Base-by-base conservation (phyloP, 768 basidiomycete species). In the Hydnomerulius pinastri region DNA sequence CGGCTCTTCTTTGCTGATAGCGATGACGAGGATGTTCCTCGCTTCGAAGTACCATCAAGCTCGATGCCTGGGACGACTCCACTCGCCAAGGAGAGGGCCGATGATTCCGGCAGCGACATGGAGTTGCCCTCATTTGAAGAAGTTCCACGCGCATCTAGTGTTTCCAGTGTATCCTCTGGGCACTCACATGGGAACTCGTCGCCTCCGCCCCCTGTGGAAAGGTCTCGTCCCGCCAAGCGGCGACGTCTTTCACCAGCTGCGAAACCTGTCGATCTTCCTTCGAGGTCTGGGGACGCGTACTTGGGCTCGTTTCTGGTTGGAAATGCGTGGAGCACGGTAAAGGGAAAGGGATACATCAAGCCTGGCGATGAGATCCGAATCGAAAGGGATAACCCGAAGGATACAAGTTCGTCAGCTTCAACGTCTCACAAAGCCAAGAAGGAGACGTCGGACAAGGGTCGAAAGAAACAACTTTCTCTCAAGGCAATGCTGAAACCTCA, bases 301-400 rank as follows among this genome's bases (percentile, higher is more conserved):
- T 57, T 91, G 23, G 89, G 89, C 10, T 85, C 83, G 42, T 73
- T 90, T 43, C 53, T 90, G 9, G 77, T 90, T 20, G 76, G 78
- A 18, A 85, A 87, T 59, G 89, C 87, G 9, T 91, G 87, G 87
- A 88, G 86, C 55, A 90, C 84, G 33, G 85, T 79, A 12, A 85
- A 80, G 42, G 89, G 89, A 2, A 81, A 77, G 57, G 85, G 85
- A 4, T 89, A 90, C 52, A 73, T 88, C 30, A 82, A 82, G 52
- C 52, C 70, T 18, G 79, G 80, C n/a, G 88, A 90, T n/a, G 62
- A 74, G 20, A 69, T 90, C 20, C 59, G 62, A 40, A 71, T 90
- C 9, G 77, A 81, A 58, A 76, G 86, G 37, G 85, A 90, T 38
- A 68, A 62, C 30, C 67, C 66, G 8, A 71, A 76, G 3, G 73